phyloP scores from a whole-genome alignment of 208 protist genomes.

The Trichomonas vaginalis region DNA sequence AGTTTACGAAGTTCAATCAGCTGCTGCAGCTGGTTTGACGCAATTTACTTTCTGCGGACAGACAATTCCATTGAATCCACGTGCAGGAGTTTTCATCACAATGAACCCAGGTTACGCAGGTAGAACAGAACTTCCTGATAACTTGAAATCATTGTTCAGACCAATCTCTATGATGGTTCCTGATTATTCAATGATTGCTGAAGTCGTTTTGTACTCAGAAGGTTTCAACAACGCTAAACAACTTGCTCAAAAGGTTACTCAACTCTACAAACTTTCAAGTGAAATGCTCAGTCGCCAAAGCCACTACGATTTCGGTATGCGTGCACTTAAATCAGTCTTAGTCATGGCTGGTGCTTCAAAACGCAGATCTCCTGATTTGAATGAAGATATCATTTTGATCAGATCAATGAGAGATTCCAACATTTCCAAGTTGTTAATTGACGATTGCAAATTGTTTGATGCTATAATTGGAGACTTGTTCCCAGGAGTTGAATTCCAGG shows the following conservation, averaged over 20 bases:
- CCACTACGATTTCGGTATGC: slow-evolving; percentile 96
- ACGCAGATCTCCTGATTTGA: slow-evolving; percentile 61
- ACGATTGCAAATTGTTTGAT: slow-evolving; percentile 63
- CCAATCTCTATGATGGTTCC: slow-evolving; percentile 87
- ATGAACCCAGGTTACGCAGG: slow-evolving; percentile 98
- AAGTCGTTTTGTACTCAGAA: slow-evolving; percentile 87
- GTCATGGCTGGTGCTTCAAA: slow-evolving; percentile 75
- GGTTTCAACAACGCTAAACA: slow-evolving; percentile 54
- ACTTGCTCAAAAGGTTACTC: slow-evolving; percentile 75
- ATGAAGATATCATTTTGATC: slow-evolving; percentile 74
- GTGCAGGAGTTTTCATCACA: slow-evolving; percentile 86
- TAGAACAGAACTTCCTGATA: slow-evolving; percentile 88
- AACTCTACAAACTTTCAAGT: slow-evolving; percentile 72
- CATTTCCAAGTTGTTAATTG: slow-evolving; percentile 78
- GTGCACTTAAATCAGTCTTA: slow-evolving; percentile 90
- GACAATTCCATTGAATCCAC: slow-evolving; percentile 67
- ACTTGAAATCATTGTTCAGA: slow-evolving; percentile 84
- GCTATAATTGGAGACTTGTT: slow-evolving; percentile 88
- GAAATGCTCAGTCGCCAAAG: slow-evolving; percentile 74
- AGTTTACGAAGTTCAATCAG: slow-evolving; percentile 75
- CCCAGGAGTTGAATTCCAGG: slow-evolving; percentile 64
- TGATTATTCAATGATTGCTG: slow-evolving; percentile 88
- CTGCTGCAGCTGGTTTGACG: slow-evolving; percentile 56
- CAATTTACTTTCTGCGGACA: slow-evolving; percentile 74
- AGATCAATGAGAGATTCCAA: slow-evolving; percentile 79